Evolutionary conservation across 176 grass and related monocot genomes (phyloP), one percentile per base, ranked within the genome.

Genomic region (Phyllostachys edulis): DNA sequence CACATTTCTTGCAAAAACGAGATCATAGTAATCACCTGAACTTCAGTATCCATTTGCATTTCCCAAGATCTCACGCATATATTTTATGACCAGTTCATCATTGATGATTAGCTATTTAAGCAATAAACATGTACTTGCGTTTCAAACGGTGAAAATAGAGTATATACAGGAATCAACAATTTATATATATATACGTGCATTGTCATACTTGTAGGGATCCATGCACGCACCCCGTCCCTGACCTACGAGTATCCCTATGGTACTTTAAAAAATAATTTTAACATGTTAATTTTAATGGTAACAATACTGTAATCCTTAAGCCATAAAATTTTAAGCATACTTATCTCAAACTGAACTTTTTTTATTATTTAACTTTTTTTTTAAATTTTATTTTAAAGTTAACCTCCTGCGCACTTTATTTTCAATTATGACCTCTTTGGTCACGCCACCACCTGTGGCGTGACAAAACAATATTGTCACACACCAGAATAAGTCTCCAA

Each of bases 41-140:
- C 40, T 63, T 73, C 56, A 47, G 26, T 60, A 83, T 73, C 5
- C 18, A 80, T 62, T 63, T 83, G 26, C 41, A 36, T 21, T 73
- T 50, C 80, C 80, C 69, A 62, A 83, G 80, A 83, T 73, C 55
- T 38, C 18, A 38, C 12, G 40, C 80, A 37, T 73, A 63, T 73
- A 73, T 16, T 83, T 83, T 83, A 83, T 73, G 80, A 83, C 80
- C 69, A 73, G 69, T 73, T 83, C 69, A 73, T 81, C 34, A 42
- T 73, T 63, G 55, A 60, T 37, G 56, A 83, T 62, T 63, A 63
- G 55, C 56, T 73, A 82, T 71, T 82, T 71, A 71, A 71, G 54
- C 54, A 36, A 72, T 62, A 50, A 38, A 62, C 56, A 47, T 83
- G 80, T 73, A 83, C 80, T 73, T 83, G 69, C 69, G 41, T 63